Percentiles rank a stretch among this genome's conserved stretches.
These are phyloP conservation scores for Thermothielavioides terrestris DNA, from an alignment of 495 filamentous ascomycete species.

Conservation along the genomic window DNA sequence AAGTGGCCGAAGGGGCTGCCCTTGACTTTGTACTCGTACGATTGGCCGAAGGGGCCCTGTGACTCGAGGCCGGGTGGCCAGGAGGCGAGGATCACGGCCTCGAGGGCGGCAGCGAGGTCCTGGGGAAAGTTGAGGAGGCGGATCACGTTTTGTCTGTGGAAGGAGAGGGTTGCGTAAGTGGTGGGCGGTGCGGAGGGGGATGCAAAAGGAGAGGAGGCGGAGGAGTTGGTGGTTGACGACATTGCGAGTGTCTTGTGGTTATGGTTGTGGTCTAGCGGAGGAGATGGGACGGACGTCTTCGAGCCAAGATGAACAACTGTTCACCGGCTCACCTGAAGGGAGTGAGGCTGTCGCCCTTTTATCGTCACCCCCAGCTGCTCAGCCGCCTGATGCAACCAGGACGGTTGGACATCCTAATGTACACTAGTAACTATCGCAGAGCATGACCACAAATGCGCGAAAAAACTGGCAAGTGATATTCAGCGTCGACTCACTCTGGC, in stretches of 20 bases:
- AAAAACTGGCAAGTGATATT: too few relatives aligned
- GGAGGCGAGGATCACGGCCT: constrained; percentile 22
- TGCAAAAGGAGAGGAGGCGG: not conserved
- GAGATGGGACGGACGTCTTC: not conserved
- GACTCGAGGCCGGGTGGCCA: constrained; percentile 12
- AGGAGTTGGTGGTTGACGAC: not conserved
- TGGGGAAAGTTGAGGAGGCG: constrained; percentile 16
- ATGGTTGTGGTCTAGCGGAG: not conserved
- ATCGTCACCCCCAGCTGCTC: too few relatives aligned
- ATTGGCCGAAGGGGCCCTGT: not conserved
- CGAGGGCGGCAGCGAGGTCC: constrained; percentile 19
- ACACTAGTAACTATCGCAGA: too few relatives aligned
- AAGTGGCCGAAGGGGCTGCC: constrained; percentile 11
- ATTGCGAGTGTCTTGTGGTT: not conserved
- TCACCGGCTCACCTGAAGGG: too few relatives aligned
- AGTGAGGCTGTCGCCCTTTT: too few relatives aligned
- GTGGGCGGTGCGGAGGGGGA: not conserved
- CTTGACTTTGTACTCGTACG: constrained; percentile 13
- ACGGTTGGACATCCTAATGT: too few relatives aligned
- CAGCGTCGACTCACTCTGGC: too few relatives aligned
- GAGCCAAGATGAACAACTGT: not conserved
- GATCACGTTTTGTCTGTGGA: constrained; percentile 14
- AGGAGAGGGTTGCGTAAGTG: constrained; percentile 12
- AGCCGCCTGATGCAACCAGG: too few relatives aligned
- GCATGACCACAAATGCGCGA: too few relatives aligned